phyloP scores from a whole-genome alignment of 1,284 basidiomycete species.

The Cutaneotrichosporon spelunceum region DNA sequence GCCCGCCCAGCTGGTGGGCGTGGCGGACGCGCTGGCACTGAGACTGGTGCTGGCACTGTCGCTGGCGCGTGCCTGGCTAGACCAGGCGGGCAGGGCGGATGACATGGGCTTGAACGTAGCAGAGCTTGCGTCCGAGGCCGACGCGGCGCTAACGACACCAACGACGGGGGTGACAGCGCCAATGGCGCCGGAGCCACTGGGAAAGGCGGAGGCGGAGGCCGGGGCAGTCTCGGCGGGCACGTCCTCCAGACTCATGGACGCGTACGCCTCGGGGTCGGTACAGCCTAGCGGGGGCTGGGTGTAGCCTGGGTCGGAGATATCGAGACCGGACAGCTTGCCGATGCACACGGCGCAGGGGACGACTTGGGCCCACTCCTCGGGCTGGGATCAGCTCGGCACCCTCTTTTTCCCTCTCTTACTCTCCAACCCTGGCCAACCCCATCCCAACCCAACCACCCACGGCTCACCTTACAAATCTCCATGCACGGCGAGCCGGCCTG shows the following conservation, averaged over 20 bases:
- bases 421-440: background rate
- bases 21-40: background rate
- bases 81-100: background rate
- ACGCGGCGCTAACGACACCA: background rate
- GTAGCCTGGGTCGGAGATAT: background rate
- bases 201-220: background rate
- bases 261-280: background rate
- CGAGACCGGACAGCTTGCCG: background rate
- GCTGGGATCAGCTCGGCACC: background rate
- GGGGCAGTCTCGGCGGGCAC: background rate
- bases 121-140: background rate
- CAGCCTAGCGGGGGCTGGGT: background rate
- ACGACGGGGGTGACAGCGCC: too few species aligned
- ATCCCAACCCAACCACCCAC: background rate
- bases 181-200: background rate
- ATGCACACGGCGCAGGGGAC: background rate
- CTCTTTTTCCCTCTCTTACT: too few species aligned
- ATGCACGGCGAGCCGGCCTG: background rate
- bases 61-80: background rate
- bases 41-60: background rate
- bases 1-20: background rate
- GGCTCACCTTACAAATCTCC: constrained; percentile 1
- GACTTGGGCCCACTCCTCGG: background rate
- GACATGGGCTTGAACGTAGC: background rate
- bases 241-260: too few species aligned